A percentile compares a stretch with the other conserved stretches of the same genome.
Evolutionary conservation across 169 alveolate species (phyloP).

Genomic region (Cryptosporidium bovis): DNA sequence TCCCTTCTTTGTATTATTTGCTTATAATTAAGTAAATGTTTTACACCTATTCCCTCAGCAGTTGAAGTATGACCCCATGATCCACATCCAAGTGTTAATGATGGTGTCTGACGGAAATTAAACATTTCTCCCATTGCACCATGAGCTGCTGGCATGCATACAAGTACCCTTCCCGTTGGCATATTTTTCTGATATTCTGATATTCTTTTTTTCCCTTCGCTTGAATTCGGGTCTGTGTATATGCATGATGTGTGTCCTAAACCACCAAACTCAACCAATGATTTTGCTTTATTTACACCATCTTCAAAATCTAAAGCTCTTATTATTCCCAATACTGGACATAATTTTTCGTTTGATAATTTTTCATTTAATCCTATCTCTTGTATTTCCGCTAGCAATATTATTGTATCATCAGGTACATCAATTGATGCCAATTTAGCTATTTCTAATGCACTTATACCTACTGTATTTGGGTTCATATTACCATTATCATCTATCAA

Average conservation of each 20-base stretch:
- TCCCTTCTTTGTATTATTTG: conserved; percentile 74
- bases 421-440: conserved; percentile 77
- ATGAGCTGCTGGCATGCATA: conserved; percentile 76
- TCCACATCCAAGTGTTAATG: conserved; percentile 76
- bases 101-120: conserved; percentile 73
- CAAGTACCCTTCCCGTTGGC: conserved; percentile 75
- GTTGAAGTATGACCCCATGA: conserved; percentile 77
- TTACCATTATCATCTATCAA: conserved; percentile 61
- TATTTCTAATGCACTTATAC: conserved; percentile 72
- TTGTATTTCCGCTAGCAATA: conserved; percentile 63
- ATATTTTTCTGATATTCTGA: conserved; percentile 57
- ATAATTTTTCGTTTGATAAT: conserved; percentile 74
- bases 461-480: conserved; percentile 76
- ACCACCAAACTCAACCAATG: conserved; percentile 75
- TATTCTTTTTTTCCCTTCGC: conserved; percentile 53
- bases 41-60: conserved; percentile 74
- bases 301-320: conserved; percentile 69
- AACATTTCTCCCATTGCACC: conserved; percentile 78
- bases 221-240: conserved; percentile 74
- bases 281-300: conserved; percentile 60
- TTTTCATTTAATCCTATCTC: conserved; percentile 61
- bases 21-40: conserved; percentile 75
- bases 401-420: conserved; percentile 63
- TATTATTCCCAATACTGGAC: conserved; percentile 73
- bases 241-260: conserved; percentile 76